Base-by-base conservation (phyloP, 129 eudicot genomes). In the Artemisia tridentata region DNA sequence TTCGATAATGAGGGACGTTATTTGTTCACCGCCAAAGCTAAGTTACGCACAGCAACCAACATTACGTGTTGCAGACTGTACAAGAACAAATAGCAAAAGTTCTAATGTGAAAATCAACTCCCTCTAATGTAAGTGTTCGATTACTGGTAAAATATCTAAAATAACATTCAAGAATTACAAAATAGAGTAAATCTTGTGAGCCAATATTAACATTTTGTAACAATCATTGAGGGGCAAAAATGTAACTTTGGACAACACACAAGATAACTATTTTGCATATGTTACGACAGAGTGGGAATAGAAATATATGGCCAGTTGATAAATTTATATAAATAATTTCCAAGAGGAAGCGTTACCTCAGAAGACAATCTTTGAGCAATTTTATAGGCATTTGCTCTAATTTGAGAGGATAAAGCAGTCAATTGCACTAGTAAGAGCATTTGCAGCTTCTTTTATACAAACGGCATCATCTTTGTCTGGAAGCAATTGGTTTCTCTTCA, bases 331-430 rank as follows among this genome's bases (percentile, higher is more conserved):
- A 16, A 54, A 55, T 21, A 53, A 60, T 16, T 29, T 64, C 45
- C 41, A 17, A 54, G 68, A 70, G 41, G 27, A 67, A 67, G 61
- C 45, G 47, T 69, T 85, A 91, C 97, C 97, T 91, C 95, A 3
- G 71, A 70, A 64, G 97, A 85, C 58, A 89, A 73, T 75, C 65
- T 84, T 61, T 61, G 81, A 41, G 91, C 83, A 63, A 93, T 71
- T 65, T 85, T 79, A 12, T 38, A 58, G 43, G 98, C 92, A 23
- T 78, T 79, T 72, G 67, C 79, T 84, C 76, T 93, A 63, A 89
- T 87, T 77, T 78, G 54, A n/a, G 84, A 74, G 73, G 90, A 78
- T 67, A 84, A 57, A 59, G 98, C 92, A 78, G 71, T 75, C 73
- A 38, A 93, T 80, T 69, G 97, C 88, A 31, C 64, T 71, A 11